Evolutionary conservation across 2,329 filamentous ascomycete species (phyloP), one percentile per base, ranked within the genome.

Genomic region (Stagonosporopsis cucurbitacearum): DNA sequence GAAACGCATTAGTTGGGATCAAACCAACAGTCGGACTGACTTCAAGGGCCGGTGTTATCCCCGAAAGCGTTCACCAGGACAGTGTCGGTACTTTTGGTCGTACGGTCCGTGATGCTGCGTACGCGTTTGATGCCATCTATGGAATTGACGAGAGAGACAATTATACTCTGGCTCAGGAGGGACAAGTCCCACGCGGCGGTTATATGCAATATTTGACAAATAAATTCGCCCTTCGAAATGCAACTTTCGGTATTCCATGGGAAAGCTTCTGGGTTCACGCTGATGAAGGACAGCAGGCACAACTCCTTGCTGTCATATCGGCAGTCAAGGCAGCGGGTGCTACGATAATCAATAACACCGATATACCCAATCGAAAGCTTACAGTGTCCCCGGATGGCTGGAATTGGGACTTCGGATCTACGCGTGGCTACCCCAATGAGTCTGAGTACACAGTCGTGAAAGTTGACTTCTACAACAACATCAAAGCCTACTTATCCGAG

Each of bases 1-100:
- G 87, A 4, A 90, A 89, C 67, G 82, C 80, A 2, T 69, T 92
- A 2, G 88, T 92, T 1, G 89, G 89, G 3, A 83, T 92, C 71
- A 92, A 92, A 75, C 88, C 89, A 1, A 92, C 88, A 1, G 87
- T 92, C 6, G 89, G 89, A 0, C 73, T 91, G 46, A 91, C 88
- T 0, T 90, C 88, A 8, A 79, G 88, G 37, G 70, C 70, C 25
- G 77, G 77, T 1, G 78, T 80, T 0, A 71, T 92, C 30, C 90
- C 89, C 0, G 87, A 89, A 66, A 84, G 81, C 11, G 77, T 83
- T 52, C 84, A 89, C 64, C 86, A 89, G 64, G 90, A 92, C 65
- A 86, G 84, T 0, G 83, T 92, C 0, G 90, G 89, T 2, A 78
- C 82, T 0, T 86, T 93, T 66, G 88, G 83, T 0, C 83, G 84